A percentile compares a stretch with the other conserved stretches of the same genome.
phyloP scores from a whole-genome alignment of 2,329 filamentous ascomycete genomes.

The Fusarium udum region DNA sequence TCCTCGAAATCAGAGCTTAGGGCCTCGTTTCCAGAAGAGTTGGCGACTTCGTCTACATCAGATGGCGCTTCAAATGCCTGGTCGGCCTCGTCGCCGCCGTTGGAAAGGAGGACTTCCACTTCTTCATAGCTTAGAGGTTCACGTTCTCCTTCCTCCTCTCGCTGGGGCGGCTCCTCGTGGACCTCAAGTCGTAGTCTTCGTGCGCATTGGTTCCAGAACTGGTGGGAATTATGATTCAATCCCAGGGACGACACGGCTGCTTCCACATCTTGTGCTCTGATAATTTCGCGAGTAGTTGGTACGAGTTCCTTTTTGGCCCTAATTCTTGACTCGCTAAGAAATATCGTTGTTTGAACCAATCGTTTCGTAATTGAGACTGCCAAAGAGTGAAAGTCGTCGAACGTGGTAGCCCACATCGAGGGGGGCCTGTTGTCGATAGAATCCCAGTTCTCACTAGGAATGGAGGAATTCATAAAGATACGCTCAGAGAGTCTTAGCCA shows the following conservation, averaged over 20 bases:
- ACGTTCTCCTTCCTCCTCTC: constrained; percentile 36
- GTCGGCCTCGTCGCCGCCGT: constrained; percentile 13
- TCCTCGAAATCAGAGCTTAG: constrained; percentile 31
- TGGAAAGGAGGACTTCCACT: constrained; percentile 22
- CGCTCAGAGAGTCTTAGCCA: constrained; percentile 72
- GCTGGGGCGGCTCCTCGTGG: constrained; percentile 48
- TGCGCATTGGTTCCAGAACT: constrained; percentile 60
- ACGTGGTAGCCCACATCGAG: constrained; percentile 76
- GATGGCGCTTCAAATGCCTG: background rate
- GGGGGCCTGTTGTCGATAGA: constrained; percentile 69
- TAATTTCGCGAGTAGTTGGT: constrained; percentile 44
- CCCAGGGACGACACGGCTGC: constrained; percentile 61
- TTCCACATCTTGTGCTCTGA: constrained; percentile 57
- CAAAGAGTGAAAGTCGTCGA: constrained; percentile 79
- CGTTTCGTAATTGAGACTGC: constrained; percentile 73
- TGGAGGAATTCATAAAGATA: constrained; percentile 79
- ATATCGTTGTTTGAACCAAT: constrained; percentile 74
- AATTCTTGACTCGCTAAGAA: constrained; percentile 75
- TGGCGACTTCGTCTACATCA: background rate
- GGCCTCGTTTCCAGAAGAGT: constrained; percentile 15
- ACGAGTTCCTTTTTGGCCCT: constrained; percentile 56
- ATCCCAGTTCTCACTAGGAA: constrained; percentile 74
- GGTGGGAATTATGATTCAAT: constrained; percentile 48
- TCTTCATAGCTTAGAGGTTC: constrained; percentile 32
- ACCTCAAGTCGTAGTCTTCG: constrained; percentile 61